phyloP scores from a whole-genome alignment of 31 red algal species.

The Asparagopsis taxiformis region DNA sequence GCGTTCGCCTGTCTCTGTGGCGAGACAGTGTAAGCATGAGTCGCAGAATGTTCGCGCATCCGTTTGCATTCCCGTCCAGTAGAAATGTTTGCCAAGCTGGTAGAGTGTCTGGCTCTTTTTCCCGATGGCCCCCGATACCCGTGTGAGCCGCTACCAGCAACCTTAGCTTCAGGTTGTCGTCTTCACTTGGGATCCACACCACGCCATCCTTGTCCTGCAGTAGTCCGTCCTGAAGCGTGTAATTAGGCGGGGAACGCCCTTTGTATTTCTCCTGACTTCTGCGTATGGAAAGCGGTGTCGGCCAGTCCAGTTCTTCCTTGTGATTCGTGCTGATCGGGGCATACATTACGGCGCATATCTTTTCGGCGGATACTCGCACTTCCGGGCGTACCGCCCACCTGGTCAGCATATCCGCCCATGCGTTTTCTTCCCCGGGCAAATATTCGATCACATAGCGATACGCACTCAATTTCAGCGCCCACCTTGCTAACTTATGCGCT shows the following conservation, averaged over 20 bases:
- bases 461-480: slow-evolving; percentile 30
- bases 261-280: not conserved
- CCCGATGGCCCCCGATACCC: slow-evolving; percentile 9
- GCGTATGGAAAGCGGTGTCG: not conserved
- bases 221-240: not conserved
- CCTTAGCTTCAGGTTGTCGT: not conserved
- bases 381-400: slow-evolving; percentile 1
- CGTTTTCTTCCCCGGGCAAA: slow-evolving; percentile 13
- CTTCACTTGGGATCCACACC: slow-evolving; percentile 12
- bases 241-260: not conserved
- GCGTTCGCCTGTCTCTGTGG: slow-evolving; percentile 4
- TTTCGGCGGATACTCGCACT: not conserved
- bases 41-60: slow-evolving; percentile 16
- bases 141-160: slow-evolving; percentile 9
- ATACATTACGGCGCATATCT: not conserved
- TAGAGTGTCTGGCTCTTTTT: not conserved
- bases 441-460: slow-evolving; percentile 10
- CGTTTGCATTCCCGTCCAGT: slow-evolving; percentile 1
- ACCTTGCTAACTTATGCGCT: slow-evolving; percentile 27
- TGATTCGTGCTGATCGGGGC: not conserved
- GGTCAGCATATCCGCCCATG: slow-evolving; percentile 11
- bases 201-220: not conserved
- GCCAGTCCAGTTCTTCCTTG: not conserved
- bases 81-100: not conserved
- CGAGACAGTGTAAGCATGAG: slow-evolving; percentile 23